These are phyloP conservation scores for Mycena rosella DNA, from an alignment of 768 basidiomycete species.

Conservation along the genomic window DNA sequence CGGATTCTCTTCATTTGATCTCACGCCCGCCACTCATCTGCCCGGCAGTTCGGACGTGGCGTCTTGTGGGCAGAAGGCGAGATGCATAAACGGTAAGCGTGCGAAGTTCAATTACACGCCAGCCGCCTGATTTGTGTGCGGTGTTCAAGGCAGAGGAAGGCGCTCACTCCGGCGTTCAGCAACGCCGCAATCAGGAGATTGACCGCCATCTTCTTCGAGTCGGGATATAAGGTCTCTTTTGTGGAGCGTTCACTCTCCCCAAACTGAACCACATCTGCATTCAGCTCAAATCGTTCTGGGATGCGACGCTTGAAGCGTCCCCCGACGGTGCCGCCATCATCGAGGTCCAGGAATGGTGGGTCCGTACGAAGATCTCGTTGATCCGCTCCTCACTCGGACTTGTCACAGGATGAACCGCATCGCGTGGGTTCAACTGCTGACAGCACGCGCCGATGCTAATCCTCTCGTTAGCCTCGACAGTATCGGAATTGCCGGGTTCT, in stretches of 20 bases:
- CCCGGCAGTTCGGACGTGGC: slow-evolving; percentile 28
- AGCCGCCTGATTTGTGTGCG: neutral
- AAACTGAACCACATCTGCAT: neutral
- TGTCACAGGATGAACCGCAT: slow-evolving; percentile 54
- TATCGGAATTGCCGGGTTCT: slow-evolving; percentile 58
- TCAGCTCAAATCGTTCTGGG: slow-evolving; percentile 34
- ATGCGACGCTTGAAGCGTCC: slow-evolving; percentile 22
- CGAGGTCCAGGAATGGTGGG: slow-evolving; percentile 51
- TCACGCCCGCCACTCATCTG: neutral
- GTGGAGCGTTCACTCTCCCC: neutral
- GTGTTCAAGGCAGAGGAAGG: slow-evolving; percentile 49
- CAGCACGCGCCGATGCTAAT: neutral
- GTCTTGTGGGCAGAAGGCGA: slow-evolving; percentile 39
- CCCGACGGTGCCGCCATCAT: slow-evolving; percentile 41
- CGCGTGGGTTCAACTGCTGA: slow-evolving; percentile 43
- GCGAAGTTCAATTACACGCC: no score
- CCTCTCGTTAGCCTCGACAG: slow-evolving; percentile 41
- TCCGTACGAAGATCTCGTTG: neutral
- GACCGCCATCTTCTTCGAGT: slow-evolving; percentile 55
- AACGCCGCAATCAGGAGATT: slow-evolving; percentile 54
- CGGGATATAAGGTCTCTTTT: slow-evolving; percentile 53
- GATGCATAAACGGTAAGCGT: slow-evolving; percentile 38
- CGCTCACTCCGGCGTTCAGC: no score
- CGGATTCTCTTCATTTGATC: neutral
- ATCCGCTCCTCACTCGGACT: slow-evolving; percentile 1